Percentiles rank a stretch among this genome's conserved stretches.
Conservation (phyloP, 148 eudicot species). For the Fagopyrum homotropicum region DNA sequence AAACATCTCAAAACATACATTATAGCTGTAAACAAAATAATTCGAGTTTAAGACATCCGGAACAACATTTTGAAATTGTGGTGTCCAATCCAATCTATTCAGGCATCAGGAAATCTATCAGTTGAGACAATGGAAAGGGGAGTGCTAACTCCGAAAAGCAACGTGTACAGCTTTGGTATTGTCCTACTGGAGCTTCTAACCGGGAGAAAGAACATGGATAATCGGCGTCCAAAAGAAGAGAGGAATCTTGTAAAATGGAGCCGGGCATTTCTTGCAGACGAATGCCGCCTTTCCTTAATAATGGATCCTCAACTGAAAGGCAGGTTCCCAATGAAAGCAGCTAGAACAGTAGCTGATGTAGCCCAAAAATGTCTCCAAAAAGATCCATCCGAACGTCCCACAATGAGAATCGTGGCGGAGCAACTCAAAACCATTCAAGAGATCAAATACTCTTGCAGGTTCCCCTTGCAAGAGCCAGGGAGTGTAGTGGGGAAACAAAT, state of each 20-base stretch:
- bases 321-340: slow-evolving; percentile 73
- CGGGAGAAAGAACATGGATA: slow-evolving; percentile 75
- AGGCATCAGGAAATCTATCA: slow-evolving; percentile 75
- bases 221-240: slow-evolving; percentile 67
- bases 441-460: slow-evolving; percentile 60
- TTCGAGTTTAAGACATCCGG: neutral
- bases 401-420: slow-evolving; percentile 71
- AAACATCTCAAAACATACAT: neutral
- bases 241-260: slow-evolving; percentile 87
- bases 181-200: slow-evolving; percentile 87
- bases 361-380: slow-evolving; percentile 83
- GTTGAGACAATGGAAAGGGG: slow-evolving; percentile 80
- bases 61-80: neutral
- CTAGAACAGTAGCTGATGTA: slow-evolving; percentile 69
- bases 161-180: slow-evolving; percentile 85
- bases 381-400: slow-evolving; percentile 92
- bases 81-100: slow-evolving; percentile 14
- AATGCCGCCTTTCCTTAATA: slow-evolving; percentile 65
- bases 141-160: slow-evolving; percentile 83
- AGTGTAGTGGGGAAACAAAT: slow-evolving; percentile 48
- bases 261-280: slow-evolving; percentile 76
- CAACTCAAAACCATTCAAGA: slow-evolving; percentile 68
- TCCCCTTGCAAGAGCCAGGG: slow-evolving; percentile 84
- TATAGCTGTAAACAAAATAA: neutral
- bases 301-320: slow-evolving; percentile 93